These are phyloP conservation scores for Ascochyta rabiei DNA, from an alignment of 2,329 filamentous ascomycete genomes.

Conservation along the genomic window DNA sequence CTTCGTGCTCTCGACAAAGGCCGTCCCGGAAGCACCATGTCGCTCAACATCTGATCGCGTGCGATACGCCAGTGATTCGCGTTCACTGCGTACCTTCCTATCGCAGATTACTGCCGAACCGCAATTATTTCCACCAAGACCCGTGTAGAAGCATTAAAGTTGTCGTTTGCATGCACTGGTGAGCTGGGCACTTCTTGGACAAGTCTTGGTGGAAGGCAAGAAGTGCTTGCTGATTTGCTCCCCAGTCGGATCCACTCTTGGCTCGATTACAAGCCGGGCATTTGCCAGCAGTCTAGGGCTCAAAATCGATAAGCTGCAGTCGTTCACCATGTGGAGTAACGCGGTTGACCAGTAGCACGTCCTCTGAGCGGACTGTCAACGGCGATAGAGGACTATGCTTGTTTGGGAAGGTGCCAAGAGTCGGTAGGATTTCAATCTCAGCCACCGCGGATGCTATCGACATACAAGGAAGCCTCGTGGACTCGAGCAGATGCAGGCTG, in stretches of 20 bases:
- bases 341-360: conserved; percentile 9
- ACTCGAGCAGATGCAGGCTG: not conserved
- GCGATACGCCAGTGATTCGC: conserved; percentile 23
- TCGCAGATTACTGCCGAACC: conserved; percentile 31
- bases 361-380: conserved; percentile 2
- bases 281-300: conserved; percentile 22
- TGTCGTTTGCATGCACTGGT: conserved; percentile 21
- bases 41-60: conserved; percentile 19
- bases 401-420: conserved; percentile 32
- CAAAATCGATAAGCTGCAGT: conserved; percentile 10
- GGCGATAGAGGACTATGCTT: not conserved
- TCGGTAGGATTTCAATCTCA: conserved; percentile 5
- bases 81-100: conserved; percentile 41
- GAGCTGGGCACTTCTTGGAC: conserved; percentile 28
- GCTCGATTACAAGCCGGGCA: conserved; percentile 18
- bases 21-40: conserved; percentile 5
- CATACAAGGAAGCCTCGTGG: conserved; percentile 8
- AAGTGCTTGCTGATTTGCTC: conserved; percentile 20
- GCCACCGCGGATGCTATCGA: conserved; percentile 10
- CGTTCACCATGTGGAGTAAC: conserved; percentile 8
- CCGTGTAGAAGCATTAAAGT: conserved; percentile 26
- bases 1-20: not conserved
- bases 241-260: conserved; percentile 20
- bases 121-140: conserved; percentile 40
- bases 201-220: conserved; percentile 20